Conservation (phyloP, 2,329 filamentous ascomycete genomes). For the Dothideomycetidae sp. region DNA sequence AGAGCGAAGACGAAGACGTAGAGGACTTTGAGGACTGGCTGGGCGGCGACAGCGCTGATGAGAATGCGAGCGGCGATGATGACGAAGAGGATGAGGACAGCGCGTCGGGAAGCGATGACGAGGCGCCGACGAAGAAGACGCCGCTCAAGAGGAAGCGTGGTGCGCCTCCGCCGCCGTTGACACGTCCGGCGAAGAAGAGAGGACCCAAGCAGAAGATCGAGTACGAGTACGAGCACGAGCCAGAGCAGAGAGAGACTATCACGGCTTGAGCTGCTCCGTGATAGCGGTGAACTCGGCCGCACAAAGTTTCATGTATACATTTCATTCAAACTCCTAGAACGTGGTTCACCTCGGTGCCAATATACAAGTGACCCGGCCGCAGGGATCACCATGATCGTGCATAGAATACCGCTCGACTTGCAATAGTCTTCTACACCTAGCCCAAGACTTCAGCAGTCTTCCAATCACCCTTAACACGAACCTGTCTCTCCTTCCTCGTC, state of each 20-base stretch:
- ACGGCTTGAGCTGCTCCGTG: background rate
- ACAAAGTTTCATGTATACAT: too few relatives aligned
- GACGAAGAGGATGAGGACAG: constrained; percentile 39
- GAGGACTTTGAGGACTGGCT: constrained; percentile 95
- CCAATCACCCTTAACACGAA: constrained; percentile 11
- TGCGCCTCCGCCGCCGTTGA: constrained; percentile 27
- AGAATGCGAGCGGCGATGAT: constrained; percentile 36
- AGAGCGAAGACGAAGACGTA: constrained; percentile 53
- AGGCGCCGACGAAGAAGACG: constrained; percentile 43
- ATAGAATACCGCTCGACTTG: too few relatives aligned
- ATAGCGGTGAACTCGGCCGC: too few relatives aligned
- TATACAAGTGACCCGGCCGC: too few relatives aligned
- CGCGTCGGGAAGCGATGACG: constrained; percentile 32
- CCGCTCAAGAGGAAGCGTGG: constrained; percentile 44
- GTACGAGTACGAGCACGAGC: constrained; percentile 57
- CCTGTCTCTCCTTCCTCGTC: constrained; percentile 11
- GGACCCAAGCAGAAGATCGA: constrained; percentile 56
- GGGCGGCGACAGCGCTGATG: constrained; percentile 48
- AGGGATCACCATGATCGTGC: too few relatives aligned
- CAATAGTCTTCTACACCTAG: too few relatives aligned
- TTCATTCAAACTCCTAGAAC: too few relatives aligned
- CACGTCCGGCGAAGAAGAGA: constrained; percentile 45
- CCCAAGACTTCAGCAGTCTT: constrained; percentile 10
- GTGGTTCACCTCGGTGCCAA: too few relatives aligned
- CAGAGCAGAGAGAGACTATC: constrained; percentile 31